Evolutionary conservation across 106 monocot genomes (phyloP), one percentile per base, ranked within the genome.

Genomic region (Agapanthus africanus): DNA sequence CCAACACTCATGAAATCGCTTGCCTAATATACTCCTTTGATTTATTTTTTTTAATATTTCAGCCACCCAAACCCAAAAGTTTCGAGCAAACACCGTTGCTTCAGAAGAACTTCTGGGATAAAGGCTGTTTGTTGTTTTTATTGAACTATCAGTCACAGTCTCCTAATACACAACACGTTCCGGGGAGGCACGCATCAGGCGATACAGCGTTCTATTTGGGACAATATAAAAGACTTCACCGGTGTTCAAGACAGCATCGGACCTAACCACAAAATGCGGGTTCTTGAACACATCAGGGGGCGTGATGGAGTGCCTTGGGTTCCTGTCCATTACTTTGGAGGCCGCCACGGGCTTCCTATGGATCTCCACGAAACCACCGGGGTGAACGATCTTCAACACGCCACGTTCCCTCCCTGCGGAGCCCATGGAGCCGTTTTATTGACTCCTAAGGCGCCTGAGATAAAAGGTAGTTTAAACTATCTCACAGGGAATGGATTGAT

Each of bases 301-400:
- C 11, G 67, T 67, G 7, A 67, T 47, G 30, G n/a, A 67, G 46
- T 67, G 44, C 46, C 67, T 44, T 9, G 67, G 67, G 46, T 67
- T 67, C 31, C n/a, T 44, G 11, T 67, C 67, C 46, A 67, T 27
- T 16, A 67, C 30, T 7, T 19, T n/a, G 18, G 67, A 67, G 7
- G 67, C 67, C 4, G 31, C 7, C 44, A 67, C 67, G 0, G 67
- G 67, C 67, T 44, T 30, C 16, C 11, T 19, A 16, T 67, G 67
- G 32, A 47, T 21, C 46, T 67, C 67, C 16, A 67, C 39, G 15
- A 44, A 67, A 11, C 67, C 67, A 18, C 67, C 67, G 1, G 67
- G 67, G 67, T 67, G 67, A 1, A 67, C 67, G 0, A 67, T 37
- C 46, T 67, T 67, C 31, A 67, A 22, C 10, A 67, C 67, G 1